phyloP scores from a whole-genome alignment of 2,329 filamentous ascomycete species.

The Nigrospora oryzae region DNA sequence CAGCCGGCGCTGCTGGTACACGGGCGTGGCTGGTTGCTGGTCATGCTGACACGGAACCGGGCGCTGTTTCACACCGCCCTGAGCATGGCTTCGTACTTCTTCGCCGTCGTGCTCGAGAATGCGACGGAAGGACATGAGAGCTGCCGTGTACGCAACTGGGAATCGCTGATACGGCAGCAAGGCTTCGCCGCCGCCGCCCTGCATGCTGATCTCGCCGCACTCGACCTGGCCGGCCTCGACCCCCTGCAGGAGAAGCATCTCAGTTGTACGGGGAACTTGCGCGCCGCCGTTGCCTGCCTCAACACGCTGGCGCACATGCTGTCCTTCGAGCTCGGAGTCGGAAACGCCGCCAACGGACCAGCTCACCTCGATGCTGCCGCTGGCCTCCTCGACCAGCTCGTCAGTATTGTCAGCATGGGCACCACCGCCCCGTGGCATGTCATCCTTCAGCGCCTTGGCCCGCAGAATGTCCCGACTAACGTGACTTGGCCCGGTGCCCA shows the following conservation, averaged over 20 bases:
- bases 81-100: constrained; percentile 49
- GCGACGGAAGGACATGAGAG: constrained; percentile 21
- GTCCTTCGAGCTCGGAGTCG: constrained; percentile 39
- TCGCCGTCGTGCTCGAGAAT: constrained; percentile 33
- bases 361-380: constrained; percentile 41
- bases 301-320: constrained; percentile 45
- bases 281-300: constrained; percentile 27
- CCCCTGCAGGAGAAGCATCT: background rate
- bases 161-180: constrained; percentile 33
- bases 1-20: constrained; percentile 44
- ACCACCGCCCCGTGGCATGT: constrained; percentile 21
- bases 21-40: constrained; percentile 53
- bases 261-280: constrained; percentile 11
- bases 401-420: constrained; percentile 18
- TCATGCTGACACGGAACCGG: constrained; percentile 46
- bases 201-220: constrained; percentile 28
- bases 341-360: constrained; percentile 38
- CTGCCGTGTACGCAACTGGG: constrained; percentile 24
- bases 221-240: constrained; percentile 10
- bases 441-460: constrained; percentile 17
- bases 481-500: constrained; percentile 5
- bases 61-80: constrained; percentile 49
- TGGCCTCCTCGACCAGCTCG: constrained; percentile 37
- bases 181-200: constrained; percentile 34
- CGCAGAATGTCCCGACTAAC: background rate